Evolutionary conservation across 2,329 filamentous ascomycete genomes (phyloP).

Genomic region (Talaromyces atroroseus): DNA sequence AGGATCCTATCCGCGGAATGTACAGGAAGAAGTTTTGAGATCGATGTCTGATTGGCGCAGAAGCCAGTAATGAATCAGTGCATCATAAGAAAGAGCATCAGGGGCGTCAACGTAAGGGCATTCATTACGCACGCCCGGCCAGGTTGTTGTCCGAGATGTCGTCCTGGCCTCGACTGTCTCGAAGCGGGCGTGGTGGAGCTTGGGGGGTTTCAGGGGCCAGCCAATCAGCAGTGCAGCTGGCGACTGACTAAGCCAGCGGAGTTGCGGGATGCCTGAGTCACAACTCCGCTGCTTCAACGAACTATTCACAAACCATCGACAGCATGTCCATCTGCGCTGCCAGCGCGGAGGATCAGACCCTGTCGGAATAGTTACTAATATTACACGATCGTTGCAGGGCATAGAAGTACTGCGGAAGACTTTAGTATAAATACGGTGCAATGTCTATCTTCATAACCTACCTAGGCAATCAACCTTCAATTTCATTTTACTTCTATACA

Average conservation of each 20-base stretch:
- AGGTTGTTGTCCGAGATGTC: not conserved
- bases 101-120: no score
- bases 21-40: not conserved
- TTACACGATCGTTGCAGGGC: no score
- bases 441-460: not conserved
- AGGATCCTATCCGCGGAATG: not conserved
- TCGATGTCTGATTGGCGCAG: not conserved
- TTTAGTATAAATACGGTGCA: not conserved
- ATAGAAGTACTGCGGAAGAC: not conserved
- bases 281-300: not conserved
- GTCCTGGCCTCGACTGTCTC: no score
- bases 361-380: constrained; percentile 7
- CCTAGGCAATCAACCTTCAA: not conserved
- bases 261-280: not conserved
- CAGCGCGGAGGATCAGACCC: not conserved
- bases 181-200: not conserved
- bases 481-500: not conserved
- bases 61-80: not conserved
- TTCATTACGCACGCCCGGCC: not conserved
- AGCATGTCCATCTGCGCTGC: no score
- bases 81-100: not conserved
- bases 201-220: constrained; percentile 1
- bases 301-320: no score
- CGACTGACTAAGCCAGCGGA: not conserved
- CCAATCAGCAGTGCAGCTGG: not conserved